Evolutionary conservation across 2,329 filamentous ascomycete genomes (phyloP), one percentile per base, ranked within the genome.

Genomic region (Epichloe sp.): DNA sequence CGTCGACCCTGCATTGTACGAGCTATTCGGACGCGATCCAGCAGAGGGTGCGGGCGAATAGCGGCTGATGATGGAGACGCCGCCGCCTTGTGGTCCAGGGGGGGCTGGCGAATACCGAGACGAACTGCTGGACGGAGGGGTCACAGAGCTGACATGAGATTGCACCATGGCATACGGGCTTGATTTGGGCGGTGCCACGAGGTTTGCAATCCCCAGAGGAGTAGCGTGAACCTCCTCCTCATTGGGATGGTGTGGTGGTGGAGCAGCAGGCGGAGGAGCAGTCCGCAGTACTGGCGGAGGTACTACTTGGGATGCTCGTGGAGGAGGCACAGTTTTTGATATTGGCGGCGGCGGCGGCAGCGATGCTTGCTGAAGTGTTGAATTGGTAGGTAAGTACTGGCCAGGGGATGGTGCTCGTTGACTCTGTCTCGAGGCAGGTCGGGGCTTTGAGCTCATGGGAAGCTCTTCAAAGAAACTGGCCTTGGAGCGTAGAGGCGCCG

Each of bases 391-490:
- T 11, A 45, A 37, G 45, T 57, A 58, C 26, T 50, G 54, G 40
- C 49, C 62, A 15, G 75, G 73, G 7, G 75, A 76, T 5, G 67
- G 62, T 41, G 66, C 62, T 36, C 70, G 62, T 26, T 65, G 67
- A 57, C 72, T 74, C 31, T 78, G 76, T 50, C 80, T 74, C 1
- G 79, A 77, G 23, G 75, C 73, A 17, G 80, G 78, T 26, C 83
- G 77, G n/a, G 80, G 76, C 60, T 75, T 83, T 4, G 77, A 67
- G 2, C 75, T 66, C 48, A 84, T 65, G 1, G 86, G 86, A 21
- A 91, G 71, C 50, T 91, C 86, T 65, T 90, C 86, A 57, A 89
- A 91, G 63, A 91, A 91, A 57, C 76, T 80, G 38, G 73, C 66
- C 54, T 77, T 74, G 35, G 62, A 63, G 8, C 62, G 65, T 56